These are phyloP conservation scores for Coniferiporia sulphurascens DNA, from an alignment of 1,284 basidiomycete genomes.

Conservation along the genomic window DNA sequence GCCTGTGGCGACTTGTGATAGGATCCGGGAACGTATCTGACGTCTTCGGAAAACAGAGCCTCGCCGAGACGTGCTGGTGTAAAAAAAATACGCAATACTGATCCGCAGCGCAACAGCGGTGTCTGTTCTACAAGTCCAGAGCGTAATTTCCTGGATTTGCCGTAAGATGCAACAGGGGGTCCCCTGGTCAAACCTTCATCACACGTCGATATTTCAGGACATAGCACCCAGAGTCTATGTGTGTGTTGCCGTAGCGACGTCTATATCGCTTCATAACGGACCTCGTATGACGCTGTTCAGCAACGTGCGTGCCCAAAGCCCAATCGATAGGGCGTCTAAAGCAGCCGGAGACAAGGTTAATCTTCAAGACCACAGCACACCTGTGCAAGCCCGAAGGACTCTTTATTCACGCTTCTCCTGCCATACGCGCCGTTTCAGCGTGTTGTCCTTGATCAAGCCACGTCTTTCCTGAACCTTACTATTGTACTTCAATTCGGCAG, in stretches of 20 bases:
- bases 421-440: not conserved
- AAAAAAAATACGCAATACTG: too few species aligned
- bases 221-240: not conserved
- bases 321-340: slow-evolving; percentile 1
- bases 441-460: not conserved
- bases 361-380: slow-evolving; percentile 6
- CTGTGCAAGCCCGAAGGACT: slow-evolving; percentile 9
- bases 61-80: too few species aligned
- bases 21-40: too few species aligned
- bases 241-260: not conserved
- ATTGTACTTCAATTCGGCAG: not conserved
- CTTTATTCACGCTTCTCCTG: slow-evolving; percentile 8
- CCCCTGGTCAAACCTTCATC: not conserved
- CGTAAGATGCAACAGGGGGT: not conserved
- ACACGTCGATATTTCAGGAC: not conserved
- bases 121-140: too few species aligned
- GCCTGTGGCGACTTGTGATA: too few species aligned
- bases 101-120: too few species aligned
- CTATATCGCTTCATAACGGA: not conserved
- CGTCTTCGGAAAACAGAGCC: too few species aligned
- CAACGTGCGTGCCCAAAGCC: slow-evolving; percentile 3
- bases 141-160: too few species aligned
- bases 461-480: slow-evolving; percentile 8
- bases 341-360: slow-evolving; percentile 11
- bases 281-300: not conserved